Conservation (phyloP, 2,329 filamentous ascomycete species). For the Colletotrichum sp. region DNA sequence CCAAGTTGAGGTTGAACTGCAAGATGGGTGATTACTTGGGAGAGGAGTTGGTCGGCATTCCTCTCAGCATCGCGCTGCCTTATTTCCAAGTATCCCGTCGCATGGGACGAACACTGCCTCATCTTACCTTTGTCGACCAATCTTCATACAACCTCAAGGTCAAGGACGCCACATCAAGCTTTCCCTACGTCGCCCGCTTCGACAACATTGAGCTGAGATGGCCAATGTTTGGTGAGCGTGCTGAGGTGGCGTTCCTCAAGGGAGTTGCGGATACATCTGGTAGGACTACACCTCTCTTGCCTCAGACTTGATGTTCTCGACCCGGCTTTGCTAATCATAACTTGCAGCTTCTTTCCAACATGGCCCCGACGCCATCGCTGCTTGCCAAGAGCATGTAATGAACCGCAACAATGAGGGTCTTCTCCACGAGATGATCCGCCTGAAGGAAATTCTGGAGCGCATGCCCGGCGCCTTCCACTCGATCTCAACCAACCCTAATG, state of each 20-base stretch:
- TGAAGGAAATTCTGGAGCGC: conserved; percentile 58
- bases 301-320: not conserved
- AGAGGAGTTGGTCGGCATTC: conserved; percentile 54
- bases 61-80: conserved; percentile 51
- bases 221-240: conserved; percentile 57
- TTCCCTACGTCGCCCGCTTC: conserved; percentile 55
- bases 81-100: conserved; percentile 55
- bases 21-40: conserved; percentile 54
- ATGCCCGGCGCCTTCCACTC: conserved; percentile 60
- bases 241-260: conserved; percentile 57
- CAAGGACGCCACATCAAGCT: conserved; percentile 49
- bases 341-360: conserved; percentile 51
- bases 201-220: conserved; percentile 60
- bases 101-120: conserved; percentile 55
- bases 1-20: conserved; percentile 36
- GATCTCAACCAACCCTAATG: conserved; percentile 57
- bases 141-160: conserved; percentile 58
- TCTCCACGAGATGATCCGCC: conserved; percentile 52
- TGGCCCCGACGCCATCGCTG: conserved; percentile 54
- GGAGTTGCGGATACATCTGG: conserved; percentile 52
- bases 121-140: conserved; percentile 58
- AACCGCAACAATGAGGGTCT: conserved; percentile 53
- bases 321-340: not conserved
- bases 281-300: conserved; percentile 15
- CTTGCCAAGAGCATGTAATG: conserved; percentile 60